Evolutionary conservation across 2,329 filamentous ascomycete species (phyloP), one percentile per base, ranked within the genome.

Genomic region (Plenodomus biglobosus): DNA sequence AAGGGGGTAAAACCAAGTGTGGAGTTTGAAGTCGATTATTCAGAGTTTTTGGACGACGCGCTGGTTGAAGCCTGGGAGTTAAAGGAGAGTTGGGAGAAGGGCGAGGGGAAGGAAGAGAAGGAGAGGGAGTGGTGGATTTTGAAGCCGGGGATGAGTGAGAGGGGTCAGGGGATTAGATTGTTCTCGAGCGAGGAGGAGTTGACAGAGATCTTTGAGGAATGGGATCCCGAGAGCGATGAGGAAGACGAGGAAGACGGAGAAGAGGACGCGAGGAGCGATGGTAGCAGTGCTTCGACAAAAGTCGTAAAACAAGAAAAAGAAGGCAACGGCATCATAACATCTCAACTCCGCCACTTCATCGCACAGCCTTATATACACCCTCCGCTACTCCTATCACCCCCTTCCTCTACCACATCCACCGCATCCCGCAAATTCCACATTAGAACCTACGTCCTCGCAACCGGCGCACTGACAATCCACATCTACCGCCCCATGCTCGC

Each of bases 131-230:
- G 92, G 92, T 99, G 94, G 94, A 97, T 99, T 58, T 73, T 99
- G 50, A 99, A 99, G 74, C 92, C 94, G 0, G 88, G 92, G 8
- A 97, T 99, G 94, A 96, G 90, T 70, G 94, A 99, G 68, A 83
- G 92, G 19, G 94, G 92, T 0, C 92, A 96, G 69, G 94, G 94
- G 1, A 96, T 99, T 48, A 78, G 90, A 34, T 76, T 99, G 0
- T 99, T 99, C 71, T 88, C 84, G 61, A 90, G 85, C 2, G 88
- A 94, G 76, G 85, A 86, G 46, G 86, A 95, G 66, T 76, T 99
- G n/a, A 86, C 87, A 52, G 80, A 69, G 13, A 94, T 99, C 44
- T 99, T 97, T 65, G 90, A 96, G 59, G 86, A 83, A 47, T 99
- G 94, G 91, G 92, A 96, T 68, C 84, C 78, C 15, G 83, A 81